Conservation (phyloP, 169 alveolate genomes). For the Plasmodium coatneyi region DNA sequence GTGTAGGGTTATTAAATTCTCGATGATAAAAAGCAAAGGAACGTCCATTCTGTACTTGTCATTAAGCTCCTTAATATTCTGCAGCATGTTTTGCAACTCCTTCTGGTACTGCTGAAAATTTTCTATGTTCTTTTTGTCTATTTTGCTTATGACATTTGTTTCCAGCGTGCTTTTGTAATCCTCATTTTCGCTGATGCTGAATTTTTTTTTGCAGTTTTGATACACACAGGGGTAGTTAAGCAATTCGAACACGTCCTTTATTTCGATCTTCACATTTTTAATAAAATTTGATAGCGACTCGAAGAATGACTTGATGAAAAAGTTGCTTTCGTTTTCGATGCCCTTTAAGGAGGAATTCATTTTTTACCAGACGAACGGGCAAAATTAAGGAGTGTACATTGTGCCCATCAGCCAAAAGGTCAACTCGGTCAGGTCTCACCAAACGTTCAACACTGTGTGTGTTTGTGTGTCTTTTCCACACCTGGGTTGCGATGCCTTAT, state of each 20-base stretch:
- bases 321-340: slow-evolving; percentile 42
- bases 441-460: neutral
- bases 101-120: slow-evolving; percentile 50
- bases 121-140: slow-evolving; percentile 63
- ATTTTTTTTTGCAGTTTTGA: slow-evolving; percentile 65
- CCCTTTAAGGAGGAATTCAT: slow-evolving; percentile 36
- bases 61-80: slow-evolving; percentile 25
- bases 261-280: slow-evolving; percentile 70
- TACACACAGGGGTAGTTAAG: slow-evolving; percentile 76
- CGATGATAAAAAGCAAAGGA: slow-evolving; percentile 44
- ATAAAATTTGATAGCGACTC: slow-evolving; percentile 70
- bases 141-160: slow-evolving; percentile 67
- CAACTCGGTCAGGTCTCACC: neutral
- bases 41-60: slow-evolving; percentile 71
- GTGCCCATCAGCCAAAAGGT: neutral
- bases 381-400: neutral
- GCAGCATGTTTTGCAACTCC: slow-evolving; percentile 38
- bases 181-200: slow-evolving; percentile 60
- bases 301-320: slow-evolving; percentile 48
- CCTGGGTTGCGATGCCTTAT: neutral
- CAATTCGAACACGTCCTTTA: slow-evolving; percentile 67
- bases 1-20: slow-evolving; percentile 57
- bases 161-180: slow-evolving; percentile 14
- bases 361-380: neutral
- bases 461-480: neutral